A percentile compares a stretch with the other conserved stretches of the same genome.
Evolutionary conservation across 805 yeast genomes (phyloP).

Genomic region (Candida qinlingensis): DNA sequence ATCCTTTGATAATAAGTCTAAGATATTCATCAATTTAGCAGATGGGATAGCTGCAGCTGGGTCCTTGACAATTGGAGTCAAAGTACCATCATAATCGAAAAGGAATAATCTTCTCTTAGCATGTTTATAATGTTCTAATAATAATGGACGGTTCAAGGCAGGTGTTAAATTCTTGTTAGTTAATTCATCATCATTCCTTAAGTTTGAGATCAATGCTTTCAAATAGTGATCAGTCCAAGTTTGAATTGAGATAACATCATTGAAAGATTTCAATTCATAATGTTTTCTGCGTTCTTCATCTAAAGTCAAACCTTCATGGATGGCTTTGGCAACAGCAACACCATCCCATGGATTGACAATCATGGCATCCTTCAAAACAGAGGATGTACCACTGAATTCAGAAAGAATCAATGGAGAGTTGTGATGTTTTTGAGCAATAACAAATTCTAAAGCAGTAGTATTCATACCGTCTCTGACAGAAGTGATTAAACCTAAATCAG

Average conservation of each 20-base stretch:
- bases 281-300: conserved; percentile 37
- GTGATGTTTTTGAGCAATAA: conserved; percentile 74
- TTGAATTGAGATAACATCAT: conserved; percentile 71
- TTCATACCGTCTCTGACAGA: conserved; percentile 95
- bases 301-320: conserved; percentile 63
- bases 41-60: conserved; percentile 99
- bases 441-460: conserved; percentile 90
- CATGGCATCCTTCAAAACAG: conserved; percentile 65
- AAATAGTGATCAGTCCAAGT: conserved; percentile 71
- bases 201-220: conserved; percentile 19
- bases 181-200: conserved; percentile 33
- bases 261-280: conserved; percentile 51
- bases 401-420: conserved; percentile 77
- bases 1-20: conserved; percentile 61
- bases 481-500: conserved; percentile 85
- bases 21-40: conserved; percentile 53
- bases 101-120: conserved; percentile 72
- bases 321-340: conserved; percentile 83
- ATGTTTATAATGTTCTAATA: conserved; percentile 52
- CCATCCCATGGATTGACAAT: conserved; percentile 97
- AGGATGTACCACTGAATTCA: conserved; percentile 88
- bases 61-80: conserved; percentile 92
- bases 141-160: conserved; percentile 65
- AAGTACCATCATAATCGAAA: conserved; percentile 96
- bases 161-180: conserved; percentile 61